phyloP scores from a whole-genome alignment of 202 grass and related monocot species.

The Bolboschoenoplectus hybrid region DNA sequence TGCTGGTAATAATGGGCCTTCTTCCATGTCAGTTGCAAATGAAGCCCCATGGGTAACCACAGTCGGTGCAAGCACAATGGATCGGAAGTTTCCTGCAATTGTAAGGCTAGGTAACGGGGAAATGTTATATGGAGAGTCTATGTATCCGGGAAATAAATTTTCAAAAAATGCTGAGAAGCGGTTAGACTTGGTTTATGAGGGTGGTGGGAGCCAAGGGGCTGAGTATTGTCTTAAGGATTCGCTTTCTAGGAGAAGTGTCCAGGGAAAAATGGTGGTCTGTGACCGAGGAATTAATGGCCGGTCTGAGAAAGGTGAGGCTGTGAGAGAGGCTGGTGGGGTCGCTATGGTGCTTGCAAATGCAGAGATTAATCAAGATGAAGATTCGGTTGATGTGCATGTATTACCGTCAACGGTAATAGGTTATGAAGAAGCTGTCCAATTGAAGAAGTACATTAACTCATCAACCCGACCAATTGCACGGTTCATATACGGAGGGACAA shows the following conservation, averaged over 20 bases:
- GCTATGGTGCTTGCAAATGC: constrained; percentile 82
- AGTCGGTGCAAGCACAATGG: constrained; percentile 68
- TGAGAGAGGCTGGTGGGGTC: constrained; percentile 59
- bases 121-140: constrained; percentile 84
- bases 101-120: constrained; percentile 63
- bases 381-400: constrained; percentile 83
- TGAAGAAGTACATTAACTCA: constrained; percentile 74
- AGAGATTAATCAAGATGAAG: constrained; percentile 67
- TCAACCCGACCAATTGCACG: constrained; percentile 44
- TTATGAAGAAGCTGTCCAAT: constrained; percentile 50
- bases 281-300: constrained; percentile 70
- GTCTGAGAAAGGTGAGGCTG: constrained; percentile 72
- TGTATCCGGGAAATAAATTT: constrained; percentile 67
- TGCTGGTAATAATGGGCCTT: constrained; percentile 76
- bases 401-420: constrained; percentile 61
- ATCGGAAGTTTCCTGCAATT: constrained; percentile 72
- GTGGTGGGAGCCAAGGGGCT: constrained; percentile 48
- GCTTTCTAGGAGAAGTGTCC: constrained; percentile 43
- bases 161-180: constrained; percentile 72
- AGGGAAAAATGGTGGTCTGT: constrained; percentile 83
- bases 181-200: constrained; percentile 65
- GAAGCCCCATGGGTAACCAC: constrained; percentile 83
- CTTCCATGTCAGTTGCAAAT: constrained; percentile 64
- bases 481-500: constrained; percentile 68
- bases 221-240: constrained; percentile 77